Evolutionary conservation across 345 rosid genomes (phyloP), one percentile per base, ranked within the genome.

Genomic region (Sisymbrium irio): DNA sequence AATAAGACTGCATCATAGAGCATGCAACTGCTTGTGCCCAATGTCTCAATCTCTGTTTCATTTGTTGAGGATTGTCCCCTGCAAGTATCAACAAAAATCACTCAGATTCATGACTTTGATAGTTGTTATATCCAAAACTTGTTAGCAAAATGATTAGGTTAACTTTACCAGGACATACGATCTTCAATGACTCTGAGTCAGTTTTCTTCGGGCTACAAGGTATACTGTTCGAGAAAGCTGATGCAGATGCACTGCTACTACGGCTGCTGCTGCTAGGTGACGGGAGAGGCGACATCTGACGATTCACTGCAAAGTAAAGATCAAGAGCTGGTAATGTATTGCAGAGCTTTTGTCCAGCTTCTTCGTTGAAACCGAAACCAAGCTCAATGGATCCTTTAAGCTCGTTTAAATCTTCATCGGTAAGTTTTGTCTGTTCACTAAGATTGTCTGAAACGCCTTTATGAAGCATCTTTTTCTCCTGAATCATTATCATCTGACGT

Each of bases 21-120:
- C 98, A 93, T 14, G 98, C 98, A 56, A 93, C 97, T 1, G 97
- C 98, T 78, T 92, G 97, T n/a, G 98, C 98, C 98, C 97, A 92
- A 66, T 88, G 93, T 86, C 95, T 88, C 63, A 93, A 67, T 79
- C 85, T 90, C 27, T 85, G 84, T 85, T 93, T 90, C 76, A 93
- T 88, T 62, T 82, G 87, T 65, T 84, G 80, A 53, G 85, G 83
- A 79, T 82, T 33, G 27, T 82, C 83, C 2, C 79, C 80, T 71
- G 40, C 57, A 30, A 44, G n/a, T n/a, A n/a, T n/a, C n/a, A 20
- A 50, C 14, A 39, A 4, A 60, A 9, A 25, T 1, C 55, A 55
- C 35, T 35, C 46, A 63, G 42, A 30, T 13, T 25, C 44, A 53
- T 63, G 28, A 35, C 45, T 63, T 54, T 53, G 15, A 51, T 53